These are phyloP conservation scores for Tricholoma flavovirens DNA, from an alignment of 768 basidiomycete species.

Conservation along the genomic window DNA sequence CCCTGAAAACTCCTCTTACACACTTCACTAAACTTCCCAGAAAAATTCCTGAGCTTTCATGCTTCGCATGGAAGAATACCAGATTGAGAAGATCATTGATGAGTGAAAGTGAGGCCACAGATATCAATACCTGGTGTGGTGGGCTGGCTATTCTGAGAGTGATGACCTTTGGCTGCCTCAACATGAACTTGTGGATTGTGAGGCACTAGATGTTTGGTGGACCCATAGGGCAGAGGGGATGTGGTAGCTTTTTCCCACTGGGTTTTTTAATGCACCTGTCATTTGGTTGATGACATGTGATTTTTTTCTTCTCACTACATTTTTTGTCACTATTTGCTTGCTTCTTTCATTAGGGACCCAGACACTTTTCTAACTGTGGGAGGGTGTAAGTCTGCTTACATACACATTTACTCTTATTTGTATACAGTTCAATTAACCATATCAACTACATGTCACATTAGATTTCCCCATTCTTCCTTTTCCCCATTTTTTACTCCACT, in stretches of 20 bases:
- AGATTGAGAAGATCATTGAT: too few relatives aligned
- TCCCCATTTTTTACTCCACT: neutral
- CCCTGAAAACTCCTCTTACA: slow-evolving; percentile 13
- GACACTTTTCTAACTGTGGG: too few relatives aligned
- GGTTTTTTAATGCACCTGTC: too few relatives aligned
- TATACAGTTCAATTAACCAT: neutral
- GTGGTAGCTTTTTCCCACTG: neutral
- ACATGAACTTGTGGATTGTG: neutral
- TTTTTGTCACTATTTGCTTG: too few relatives aligned
- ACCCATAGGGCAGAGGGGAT: neutral
- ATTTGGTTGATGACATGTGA: neutral
- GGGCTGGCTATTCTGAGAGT: neutral
- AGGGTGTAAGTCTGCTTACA: neutral
- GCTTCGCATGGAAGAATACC: too few relatives aligned
- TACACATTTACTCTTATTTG: neutral
- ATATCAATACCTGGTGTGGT: neutral
- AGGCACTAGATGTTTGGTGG: neutral
- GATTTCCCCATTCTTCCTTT: neutral
- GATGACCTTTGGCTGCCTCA: neutral
- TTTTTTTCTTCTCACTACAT: too few relatives aligned
- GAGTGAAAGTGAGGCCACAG: too few relatives aligned
- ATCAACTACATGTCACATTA: neutral
- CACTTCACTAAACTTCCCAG: slow-evolving; percentile 13
- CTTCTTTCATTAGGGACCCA: too few relatives aligned
- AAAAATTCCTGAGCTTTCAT: slow-evolving; percentile 26